Evolutionary conservation across 495 filamentous ascomycete species (phyloP), one percentile per base, ranked within the genome.

Genomic region (Jackrogersella minutella): DNA sequence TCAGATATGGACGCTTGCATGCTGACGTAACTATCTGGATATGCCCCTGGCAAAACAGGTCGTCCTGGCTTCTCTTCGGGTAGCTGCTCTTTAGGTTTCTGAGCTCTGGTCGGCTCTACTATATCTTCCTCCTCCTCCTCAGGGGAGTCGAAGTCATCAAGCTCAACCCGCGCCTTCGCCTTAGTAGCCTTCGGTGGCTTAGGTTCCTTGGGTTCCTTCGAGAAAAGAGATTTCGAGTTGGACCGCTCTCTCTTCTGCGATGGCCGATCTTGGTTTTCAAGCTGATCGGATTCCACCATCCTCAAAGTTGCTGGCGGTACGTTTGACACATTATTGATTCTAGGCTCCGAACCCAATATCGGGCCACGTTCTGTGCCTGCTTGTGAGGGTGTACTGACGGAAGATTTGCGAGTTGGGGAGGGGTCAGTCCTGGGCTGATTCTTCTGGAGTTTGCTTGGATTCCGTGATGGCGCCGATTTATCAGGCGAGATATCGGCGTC

Each of bases 361-460:
- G 55, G 58, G 5, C 75, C 68, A 73, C 71, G 60, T 40, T 76
- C 56, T 60, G 64, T 6, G 63, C 70, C 59, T 44, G 62, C 4
- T 26, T 59, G 62, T 47, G 68, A 68, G 43, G 67, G 64, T 19
- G 58, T 54, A 51, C n/a, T n/a, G n/a, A 53, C 44, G 31, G 60
- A 61, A 36, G 79, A 59, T 54, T 80, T 84, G 39, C 78, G 75
- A 17, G 76, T 81, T n/a, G 86, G 80, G 34, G 85, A 86, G 5
- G 82, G 74, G 5, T 85, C 85, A 9, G 76, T 67, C 8, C 84
- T 82, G 2, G 85, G 82, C 64, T 85, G 74, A 24, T 78, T 85
- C 73, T 94, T 95, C 72, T 93, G 91, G 58, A 94, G 79, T 73
- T 93, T 95, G 76, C 88, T 86, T 5, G 82, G 74, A 43, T 88